These are phyloP conservation scores for Diplocarpon rosae DNA, from an alignment of 2,329 filamentous ascomycete species.

Conservation along the genomic window DNA sequence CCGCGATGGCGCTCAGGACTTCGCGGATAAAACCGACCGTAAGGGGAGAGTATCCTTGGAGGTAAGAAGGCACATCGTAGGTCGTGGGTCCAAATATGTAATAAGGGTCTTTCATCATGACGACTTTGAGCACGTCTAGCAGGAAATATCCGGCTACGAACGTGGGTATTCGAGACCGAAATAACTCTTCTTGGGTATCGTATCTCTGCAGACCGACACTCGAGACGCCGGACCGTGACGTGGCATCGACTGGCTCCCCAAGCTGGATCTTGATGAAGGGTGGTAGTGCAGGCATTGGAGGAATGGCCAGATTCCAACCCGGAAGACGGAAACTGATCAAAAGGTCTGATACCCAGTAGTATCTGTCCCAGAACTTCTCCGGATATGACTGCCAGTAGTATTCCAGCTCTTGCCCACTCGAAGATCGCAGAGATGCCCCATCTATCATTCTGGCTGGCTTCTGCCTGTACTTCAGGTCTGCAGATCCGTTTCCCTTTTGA, in stretches of 20 bases:
- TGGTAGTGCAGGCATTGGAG: constrained; percentile 36
- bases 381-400: constrained; percentile 54
- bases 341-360: constrained; percentile 48
- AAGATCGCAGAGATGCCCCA: not conserved
- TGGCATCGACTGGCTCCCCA: constrained; percentile 29
- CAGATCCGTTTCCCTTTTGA: not conserved
- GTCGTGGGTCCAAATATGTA: constrained; percentile 46
- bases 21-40: constrained; percentile 46
- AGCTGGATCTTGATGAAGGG: constrained; percentile 32
- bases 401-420: constrained; percentile 29
- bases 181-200: constrained; percentile 33
- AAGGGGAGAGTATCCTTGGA: constrained; percentile 32
- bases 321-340: constrained; percentile 41
- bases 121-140: constrained; percentile 58
- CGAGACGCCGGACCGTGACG: constrained; percentile 28
- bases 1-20: constrained; percentile 40
- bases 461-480: not conserved
- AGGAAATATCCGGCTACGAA: constrained; percentile 50
- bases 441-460: not conserved
- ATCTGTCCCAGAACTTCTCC: constrained; percentile 36
- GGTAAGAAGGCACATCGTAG: constrained; percentile 34
- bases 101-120: constrained; percentile 69
- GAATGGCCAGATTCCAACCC: constrained; percentile 48
- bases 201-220: constrained; percentile 36
- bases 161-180: constrained; percentile 34